These are phyloP conservation scores for Pestalotiopsis sp. DNA, from an alignment of 2,329 filamentous ascomycete species.

Conservation along the genomic window DNA sequence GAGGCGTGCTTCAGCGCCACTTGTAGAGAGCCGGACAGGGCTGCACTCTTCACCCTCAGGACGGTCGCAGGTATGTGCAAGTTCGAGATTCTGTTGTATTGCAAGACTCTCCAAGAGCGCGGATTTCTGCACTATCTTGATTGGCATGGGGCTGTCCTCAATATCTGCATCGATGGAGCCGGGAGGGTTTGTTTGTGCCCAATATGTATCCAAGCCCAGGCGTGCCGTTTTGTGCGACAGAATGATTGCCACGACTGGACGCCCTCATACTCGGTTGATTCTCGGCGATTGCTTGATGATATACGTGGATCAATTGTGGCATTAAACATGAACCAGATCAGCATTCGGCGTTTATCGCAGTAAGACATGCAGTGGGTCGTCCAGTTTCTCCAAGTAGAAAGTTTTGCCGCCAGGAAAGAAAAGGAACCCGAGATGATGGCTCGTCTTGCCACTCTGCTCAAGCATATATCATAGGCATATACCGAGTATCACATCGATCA, in stretches of 20 bases:
- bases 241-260: background rate
- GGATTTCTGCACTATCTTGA: no score
- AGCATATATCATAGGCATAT: no score
- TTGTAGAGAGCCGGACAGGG: no score
- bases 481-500: background rate
- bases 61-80: no score
- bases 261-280: background rate
- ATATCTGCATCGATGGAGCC: background rate
- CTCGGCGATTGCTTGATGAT: background rate
- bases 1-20: background rate
- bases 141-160: no score
- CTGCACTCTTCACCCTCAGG: no score
- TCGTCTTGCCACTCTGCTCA: no score
- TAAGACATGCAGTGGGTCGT: background rate
- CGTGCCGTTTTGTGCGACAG: background rate
- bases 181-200: background rate
- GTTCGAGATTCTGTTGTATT: no score
- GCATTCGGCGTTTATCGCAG: background rate
- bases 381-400: background rate
- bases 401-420: background rate
- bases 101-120: no score
- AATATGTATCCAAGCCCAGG: background rate
- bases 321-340: background rate
- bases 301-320: background rate
- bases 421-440: no score